These are phyloP conservation scores for Reutealis trisperma DNA, from an alignment of 345 rosid genomes.

Conservation along the genomic window DNA sequence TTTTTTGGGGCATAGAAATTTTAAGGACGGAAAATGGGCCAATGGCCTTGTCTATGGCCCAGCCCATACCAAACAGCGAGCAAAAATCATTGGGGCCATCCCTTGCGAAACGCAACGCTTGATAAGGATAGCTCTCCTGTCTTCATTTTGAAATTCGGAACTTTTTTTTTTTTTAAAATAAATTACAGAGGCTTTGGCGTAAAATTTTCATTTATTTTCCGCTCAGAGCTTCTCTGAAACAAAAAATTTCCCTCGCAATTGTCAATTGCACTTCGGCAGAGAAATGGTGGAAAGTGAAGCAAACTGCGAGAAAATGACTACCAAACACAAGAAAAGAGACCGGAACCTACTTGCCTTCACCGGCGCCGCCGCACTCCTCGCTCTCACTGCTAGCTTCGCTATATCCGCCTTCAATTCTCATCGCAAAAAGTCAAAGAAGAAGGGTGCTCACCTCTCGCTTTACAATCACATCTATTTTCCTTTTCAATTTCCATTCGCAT, in stretches of 20 bases:
- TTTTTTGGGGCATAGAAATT: no score
- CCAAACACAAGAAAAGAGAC: constrained; percentile 45
- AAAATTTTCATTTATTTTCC: background rate
- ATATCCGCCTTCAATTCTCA: constrained; percentile 61
- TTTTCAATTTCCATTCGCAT: background rate
- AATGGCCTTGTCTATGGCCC: no score
- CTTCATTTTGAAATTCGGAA: background rate
- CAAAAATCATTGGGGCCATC: background rate
- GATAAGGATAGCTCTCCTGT: no score
- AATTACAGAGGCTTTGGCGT: no score
- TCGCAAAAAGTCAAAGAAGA: constrained; percentile 52
- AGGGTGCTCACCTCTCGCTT: constrained; percentile 35
- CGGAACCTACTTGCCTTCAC: constrained; percentile 55
- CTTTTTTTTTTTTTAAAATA: no score
- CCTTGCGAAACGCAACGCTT: background rate
- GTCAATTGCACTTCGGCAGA: background rate
- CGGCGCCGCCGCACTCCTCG: constrained; percentile 73
- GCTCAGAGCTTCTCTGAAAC: no score
- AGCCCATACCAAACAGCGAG: background rate
- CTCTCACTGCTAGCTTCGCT: constrained; percentile 64
- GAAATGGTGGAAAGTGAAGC: constrained; percentile 38
- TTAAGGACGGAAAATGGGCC: background rate
- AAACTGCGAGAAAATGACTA: constrained; percentile 28
- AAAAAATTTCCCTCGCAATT: constrained; percentile 21
- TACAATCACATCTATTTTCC: background rate